Evolutionary conservation across 2,329 filamentous ascomycete genomes (phyloP).

Genomic region (Aspergillus uvarum): DNA sequence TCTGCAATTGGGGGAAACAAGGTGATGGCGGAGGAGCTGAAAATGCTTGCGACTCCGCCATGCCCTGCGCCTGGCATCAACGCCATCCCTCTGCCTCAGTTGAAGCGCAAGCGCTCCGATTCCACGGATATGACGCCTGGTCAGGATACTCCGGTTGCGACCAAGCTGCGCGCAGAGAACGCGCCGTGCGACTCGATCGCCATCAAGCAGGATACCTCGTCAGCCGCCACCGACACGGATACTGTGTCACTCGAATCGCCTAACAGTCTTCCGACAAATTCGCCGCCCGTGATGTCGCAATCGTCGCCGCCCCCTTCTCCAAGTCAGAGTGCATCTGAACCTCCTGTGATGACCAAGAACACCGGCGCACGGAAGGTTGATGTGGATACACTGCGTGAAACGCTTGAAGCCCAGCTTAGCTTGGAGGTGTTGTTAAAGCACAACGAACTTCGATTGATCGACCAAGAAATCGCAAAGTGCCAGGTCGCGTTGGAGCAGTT

Average conservation of each 20-base stretch:
- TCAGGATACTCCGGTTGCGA: slow-evolving; percentile 30
- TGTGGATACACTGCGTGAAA: slow-evolving; percentile 60
- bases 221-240: slow-evolving; percentile 14
- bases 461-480: slow-evolving; percentile 94
- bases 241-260: slow-evolving; percentile 13
- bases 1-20: slow-evolving; percentile 48
- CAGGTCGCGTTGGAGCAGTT: slow-evolving; percentile 91
- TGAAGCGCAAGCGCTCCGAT: slow-evolving; percentile 60
- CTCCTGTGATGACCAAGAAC: slow-evolving; percentile 18
- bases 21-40: slow-evolving; percentile 45
- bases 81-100: slow-evolving; percentile 41
- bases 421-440: slow-evolving; percentile 93
- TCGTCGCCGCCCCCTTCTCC: slow-evolving; percentile 4
- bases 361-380: slow-evolving; percentile 28
- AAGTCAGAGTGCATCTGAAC: slow-evolving; percentile 8
- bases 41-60: slow-evolving; percentile 42
- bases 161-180: slow-evolving; percentile 35
- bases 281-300: slow-evolving; percentile 1
- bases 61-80: slow-evolving; percentile 33
- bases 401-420: slow-evolving; percentile 82
- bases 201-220: slow-evolving; percentile 9
- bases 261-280: slow-evolving; percentile 14
- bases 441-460: slow-evolving; percentile 87
- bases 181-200: slow-evolving; percentile 14
- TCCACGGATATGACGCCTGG: slow-evolving; percentile 43